Evolutionary conservation across 2,329 filamentous ascomycete genomes (phyloP).

Genomic region (Claviceps digitariae): DNA sequence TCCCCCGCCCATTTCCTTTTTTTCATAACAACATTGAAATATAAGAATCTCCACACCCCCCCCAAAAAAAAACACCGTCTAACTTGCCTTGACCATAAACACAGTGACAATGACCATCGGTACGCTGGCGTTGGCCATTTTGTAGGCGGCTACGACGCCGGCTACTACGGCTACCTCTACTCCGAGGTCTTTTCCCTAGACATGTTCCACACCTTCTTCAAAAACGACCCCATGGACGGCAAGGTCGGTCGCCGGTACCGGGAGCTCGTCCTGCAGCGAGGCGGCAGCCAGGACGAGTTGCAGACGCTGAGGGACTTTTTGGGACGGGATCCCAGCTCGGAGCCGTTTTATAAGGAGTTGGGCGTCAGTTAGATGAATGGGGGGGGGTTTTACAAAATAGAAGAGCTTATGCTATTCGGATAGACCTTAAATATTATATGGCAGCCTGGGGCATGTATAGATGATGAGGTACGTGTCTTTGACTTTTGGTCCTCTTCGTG

Average conservation of each 20-base stretch:
- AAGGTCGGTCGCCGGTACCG: conserved; percentile 63
- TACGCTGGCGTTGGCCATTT: conserved; percentile 72
- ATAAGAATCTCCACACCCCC: too few species aligned
- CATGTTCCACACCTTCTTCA: conserved; percentile 76
- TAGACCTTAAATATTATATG: too few species aligned
- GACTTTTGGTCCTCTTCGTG: too few species aligned
- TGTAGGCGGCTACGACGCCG: conserved; percentile 73
- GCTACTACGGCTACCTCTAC: conserved; percentile 65
- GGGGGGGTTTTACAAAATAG: neutral
- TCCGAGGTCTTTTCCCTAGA: conserved; percentile 73
- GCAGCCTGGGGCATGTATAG: too few species aligned
- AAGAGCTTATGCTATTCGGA: too few species aligned
- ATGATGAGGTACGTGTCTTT: too few species aligned
- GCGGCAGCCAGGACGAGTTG: conserved; percentile 72
- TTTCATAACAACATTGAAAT: too few species aligned
- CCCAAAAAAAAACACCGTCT: conserved; percentile 8
- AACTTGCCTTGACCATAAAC: conserved; percentile 9
- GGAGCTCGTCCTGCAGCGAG: conserved; percentile 64
- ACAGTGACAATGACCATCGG: conserved; percentile 58
- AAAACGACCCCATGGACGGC: conserved; percentile 63
- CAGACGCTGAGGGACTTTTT: conserved; percentile 65
- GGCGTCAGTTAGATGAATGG: conserved; percentile 26
- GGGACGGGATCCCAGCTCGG: conserved; percentile 59
- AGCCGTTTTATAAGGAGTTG: conserved; percentile 70
- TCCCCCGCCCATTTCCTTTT: too few species aligned